Base-by-base conservation (phyloP, 2,329 filamentous ascomycete genomes). In the Delphinella strobiligena region DNA sequence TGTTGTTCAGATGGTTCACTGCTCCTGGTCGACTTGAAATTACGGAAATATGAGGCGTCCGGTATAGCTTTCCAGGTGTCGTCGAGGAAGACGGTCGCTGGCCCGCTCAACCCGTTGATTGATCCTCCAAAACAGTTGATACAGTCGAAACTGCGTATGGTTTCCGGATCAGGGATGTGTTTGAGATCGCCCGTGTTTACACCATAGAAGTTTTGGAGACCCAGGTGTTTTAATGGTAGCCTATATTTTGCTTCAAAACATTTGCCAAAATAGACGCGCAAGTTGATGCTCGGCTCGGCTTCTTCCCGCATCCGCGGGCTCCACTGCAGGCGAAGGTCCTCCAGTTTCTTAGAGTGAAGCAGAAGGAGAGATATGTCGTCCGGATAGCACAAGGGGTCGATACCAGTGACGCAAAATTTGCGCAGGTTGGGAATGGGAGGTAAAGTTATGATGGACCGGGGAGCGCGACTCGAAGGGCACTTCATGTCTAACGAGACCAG, bases 331-430 rank as follows among this genome's bases (percentile, higher is more conserved):
- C 62, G 69, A 5, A 80, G 54, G 22, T 72, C 69, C 31, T 66
- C 60, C 3, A 80, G 57, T 38, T 71, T 71, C 45, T 63, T 67
- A 4, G 71, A 69, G n/a, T 67, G 61, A 11, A 65, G 54, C 5
- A 79, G 55, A 11, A 79, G 55, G 16, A 70, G 59, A 11, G 72
- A 73, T 7, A 79, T 67, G 47, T 78, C 75, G 54, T 80, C 75
- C 0, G 73, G 73, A 48, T 77, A 76, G 56, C 75, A 79, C 8
- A 79, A 61, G 1, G 75, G 75, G 41, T 80, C 75, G 38, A 78
- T 74, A 46, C 78, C 67, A 43, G 70, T 70, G 19, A 75, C 62
- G 38, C 69, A 68, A 27, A 80, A 60, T 4, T 59, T 61, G 24
- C 60, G 61, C 17, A 80, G 60, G 45, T 69, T 72, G 5, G 71